Evolutionary conservation across 495 filamentous ascomycete genomes (phyloP), one percentile per base, ranked within the genome.

Genomic region (Lasiosphaeriaceae sp.): DNA sequence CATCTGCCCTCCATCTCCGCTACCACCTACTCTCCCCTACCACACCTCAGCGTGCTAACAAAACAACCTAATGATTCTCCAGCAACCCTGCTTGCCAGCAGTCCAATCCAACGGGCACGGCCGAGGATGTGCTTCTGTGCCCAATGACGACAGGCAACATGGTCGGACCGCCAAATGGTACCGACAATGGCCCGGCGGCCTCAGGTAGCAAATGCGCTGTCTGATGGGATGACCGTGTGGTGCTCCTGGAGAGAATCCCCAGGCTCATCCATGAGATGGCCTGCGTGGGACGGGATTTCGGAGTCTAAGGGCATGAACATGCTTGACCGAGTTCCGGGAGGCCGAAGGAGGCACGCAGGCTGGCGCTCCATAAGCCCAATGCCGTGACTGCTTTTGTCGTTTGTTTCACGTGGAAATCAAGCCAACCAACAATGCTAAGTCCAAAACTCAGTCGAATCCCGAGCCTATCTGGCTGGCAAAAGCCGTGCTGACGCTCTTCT

Each of bases 401-500:
- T 29, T 51, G 55, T 48, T 56, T 53, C 55, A 56, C 60, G 55
- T 52, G 14, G 23, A 52, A 65, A 60, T 22, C 54, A 59, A 60
- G 39, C 20, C 54, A 56, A 47, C n/a, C 51, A 55, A 54, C 54
- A 45, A 48, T 46, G 11, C 16, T 23, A 22, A 23, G 41, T 22
- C 11, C 2, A 45, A 45, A 56, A 44, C 78, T 96, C 92, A 96
- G 75, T 97, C 92, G 71, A 93, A 96, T 62, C 87, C 88, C 19
- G 66, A 55, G 50, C 89, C 93, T 55, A 96, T 82, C 71, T 97
- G 95, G 72, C 91, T 96, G 41, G 92, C 93, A 75, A 97, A 97
- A 7, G 91, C 91, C 26, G 93, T 97, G 59, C 90, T 96, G 63
- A 97, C 83, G 69, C 93, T 97, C 71, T 93, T 89, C 56, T 92